These are phyloP conservation scores for Lonicera japonica DNA, from an alignment of 129 eudicot genomes.

Conservation along the genomic window DNA sequence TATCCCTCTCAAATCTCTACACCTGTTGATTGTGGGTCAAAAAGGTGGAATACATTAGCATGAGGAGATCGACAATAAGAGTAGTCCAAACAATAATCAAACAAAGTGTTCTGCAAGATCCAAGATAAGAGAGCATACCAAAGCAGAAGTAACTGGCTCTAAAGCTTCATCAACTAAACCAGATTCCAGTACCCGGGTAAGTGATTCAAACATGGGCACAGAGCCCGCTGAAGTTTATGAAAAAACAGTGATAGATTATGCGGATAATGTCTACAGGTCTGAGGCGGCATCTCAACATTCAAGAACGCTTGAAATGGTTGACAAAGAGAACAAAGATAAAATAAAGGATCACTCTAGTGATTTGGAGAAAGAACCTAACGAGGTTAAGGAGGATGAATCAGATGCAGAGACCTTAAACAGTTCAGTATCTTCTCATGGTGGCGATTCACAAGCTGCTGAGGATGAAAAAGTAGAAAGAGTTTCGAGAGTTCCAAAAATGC, in stretches of 20 bases:
- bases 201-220: conserved; percentile 35
- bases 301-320: conserved; percentile 23
- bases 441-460: conserved; percentile 58
- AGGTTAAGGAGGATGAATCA: conserved; percentile 60
- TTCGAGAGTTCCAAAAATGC: conserved; percentile 27
- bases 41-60: conserved; percentile 15
- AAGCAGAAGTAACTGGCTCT: conserved; percentile 26
- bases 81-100: conserved; percentile 36
- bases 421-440: conserved; percentile 63
- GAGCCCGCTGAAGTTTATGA: conserved; percentile 45
- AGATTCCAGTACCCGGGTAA: conserved; percentile 23
- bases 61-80: conserved; percentile 57
- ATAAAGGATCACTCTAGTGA: conserved; percentile 28
- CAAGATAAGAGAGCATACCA: conserved; percentile 33
- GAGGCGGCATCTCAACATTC: conserved; percentile 24
- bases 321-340: conserved; percentile 28
- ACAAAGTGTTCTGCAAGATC: conserved; percentile 38
- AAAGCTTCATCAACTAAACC: conserved; percentile 24
- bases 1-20: conserved; percentile 2
- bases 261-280: conserved; percentile 36
- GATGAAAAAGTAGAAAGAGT: conserved; percentile 58
- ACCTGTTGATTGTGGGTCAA: conserved; percentile 18
- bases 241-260: conserved; percentile 31
- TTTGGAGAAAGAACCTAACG: conserved; percentile 33
- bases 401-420: conserved; percentile 71